Base-by-base conservation (phyloP, 2,329 filamentous ascomycete genomes). In the Amesomyces nigricolor region DNA sequence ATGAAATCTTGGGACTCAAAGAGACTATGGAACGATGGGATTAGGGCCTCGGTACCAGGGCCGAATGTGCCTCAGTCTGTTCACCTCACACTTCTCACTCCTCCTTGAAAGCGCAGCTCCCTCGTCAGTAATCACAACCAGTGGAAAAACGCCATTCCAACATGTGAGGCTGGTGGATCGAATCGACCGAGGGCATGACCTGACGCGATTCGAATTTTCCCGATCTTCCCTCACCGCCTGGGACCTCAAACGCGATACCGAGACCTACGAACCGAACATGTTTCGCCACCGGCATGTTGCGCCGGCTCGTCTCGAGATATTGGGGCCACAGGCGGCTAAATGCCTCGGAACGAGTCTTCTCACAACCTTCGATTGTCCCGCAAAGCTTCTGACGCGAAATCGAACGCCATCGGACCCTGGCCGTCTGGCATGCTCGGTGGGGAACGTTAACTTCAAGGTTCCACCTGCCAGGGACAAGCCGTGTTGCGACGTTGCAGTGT, bases 241-340 rank as follows among this genome's bases (percentile, higher is more conserved):
- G 11, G 29, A 30, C 10, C 29, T 4, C 7, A 8, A 17, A 14
- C 7, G 11, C 37, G 17, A 42, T 17, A 7, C 22, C 14, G 22
- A 13, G 19, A 29, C 14, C 29, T 16, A 16, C 37, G 19, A 47
- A 40, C n/a, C 37, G 17, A 29, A 37, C 29, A 51, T 29, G 35
- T 14, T 51, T 57, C 38, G 51, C 56, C 48, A 49, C 44, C 32
- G 11, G 30, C 38, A 30, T 38, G 35, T 50, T 37, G 30, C 7
- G 29, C 6, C 32, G 47, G 43, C 42, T 16, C 32, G 38, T 47
- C 16, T 51, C 37, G 35, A 38, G 37, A 35, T 30, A 39, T 54
- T 48, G 44, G 39, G 7, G 4, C 13, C 32, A 14, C 46, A 40
- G 38, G 54, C 57, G 58, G 57, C 57, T 57, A 58, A 56, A 58